Conservation (phyloP, 106 monocot genomes). For the Acanthochlamys bracteata region DNA sequence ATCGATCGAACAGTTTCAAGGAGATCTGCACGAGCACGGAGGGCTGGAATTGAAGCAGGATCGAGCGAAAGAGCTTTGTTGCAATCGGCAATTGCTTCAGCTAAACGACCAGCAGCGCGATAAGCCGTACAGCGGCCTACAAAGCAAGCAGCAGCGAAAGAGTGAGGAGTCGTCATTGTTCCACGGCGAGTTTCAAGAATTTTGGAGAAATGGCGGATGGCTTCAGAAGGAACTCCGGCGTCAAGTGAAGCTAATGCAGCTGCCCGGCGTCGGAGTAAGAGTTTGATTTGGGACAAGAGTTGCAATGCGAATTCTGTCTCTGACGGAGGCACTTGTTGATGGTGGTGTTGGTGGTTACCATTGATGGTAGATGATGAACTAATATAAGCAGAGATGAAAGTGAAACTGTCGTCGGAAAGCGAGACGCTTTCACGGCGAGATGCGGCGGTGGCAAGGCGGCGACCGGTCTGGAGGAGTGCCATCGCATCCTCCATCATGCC, state of each 20-base stretch:
- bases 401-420: conserved; percentile 66
- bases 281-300: conserved; percentile 73
- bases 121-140: conserved; percentile 67
- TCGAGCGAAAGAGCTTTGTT: conserved; percentile 79
- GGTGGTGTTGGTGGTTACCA: background rate
- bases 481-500: conserved; percentile 94
- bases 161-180: conserved; percentile 17
- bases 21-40: conserved; percentile 56
- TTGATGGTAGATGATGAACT: background rate
- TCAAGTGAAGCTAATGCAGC: conserved; percentile 81
- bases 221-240: conserved; percentile 53
- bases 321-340: conserved; percentile 3
- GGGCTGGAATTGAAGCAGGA: conserved; percentile 59
- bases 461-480: conserved; percentile 77
- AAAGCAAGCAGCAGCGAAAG: conserved; percentile 72
- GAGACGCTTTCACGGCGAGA: conserved; percentile 57
- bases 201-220: conserved; percentile 84
- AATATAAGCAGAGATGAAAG: conserved; percentile 5
- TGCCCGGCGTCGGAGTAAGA: conserved; percentile 82
- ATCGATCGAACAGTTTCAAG: conserved; percentile 43
- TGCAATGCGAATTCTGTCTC: conserved; percentile 47
- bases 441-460: conserved; percentile 66
- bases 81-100: conserved; percentile 81
- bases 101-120: conserved; percentile 37
- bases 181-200: conserved; percentile 64